Evolutionary conservation across 2,329 filamentous ascomycete species (phyloP), one percentile per base, ranked within the genome.

Genomic region (Clonostachys sp.): DNA sequence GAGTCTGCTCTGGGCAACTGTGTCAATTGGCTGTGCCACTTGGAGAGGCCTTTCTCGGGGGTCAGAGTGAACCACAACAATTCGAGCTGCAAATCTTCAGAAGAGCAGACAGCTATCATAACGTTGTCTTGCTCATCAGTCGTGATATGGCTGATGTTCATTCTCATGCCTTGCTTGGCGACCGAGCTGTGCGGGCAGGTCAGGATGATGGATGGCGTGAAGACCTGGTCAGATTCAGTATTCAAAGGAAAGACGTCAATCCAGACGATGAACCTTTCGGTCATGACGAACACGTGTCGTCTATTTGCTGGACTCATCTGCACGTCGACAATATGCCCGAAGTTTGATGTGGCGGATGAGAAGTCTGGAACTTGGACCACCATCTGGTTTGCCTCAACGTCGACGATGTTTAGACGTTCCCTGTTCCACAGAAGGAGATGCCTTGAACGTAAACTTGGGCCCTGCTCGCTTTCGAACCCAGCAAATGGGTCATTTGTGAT

Each of bases 231-330:
- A 33, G 41, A 41, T 18, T 17, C 49, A 6, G 46, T 47, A 51
- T 46, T 43, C 48, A 49, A 44, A 30, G n/a, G 24, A 13, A 54
- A 60, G 13, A 78, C 56, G 43, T 73, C 66, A n/a, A 81, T 53
- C 65, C 78, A 71, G 34, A 75, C 65, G 1, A 86, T 47, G 30
- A 66, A 67, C 1, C 67, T 68, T 12, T 72, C 74, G 2, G 83
- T 88, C 41, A 88, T 64, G 10, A 87, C 64, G 48, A 83, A 78
- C 2, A 82, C 55, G n/a, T 79, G 73, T 24, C 69, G 66, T 6
- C 68, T 63, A 46, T 74, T 65, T 3, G 61, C 56, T 1, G 73
- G 72, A 48, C 77, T 78, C 9, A 62, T 55, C 51, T 72, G 71
- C 2, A 83, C 57, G 55, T 86, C 78, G 48, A 89, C 59, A 43